Percentiles rank a stretch among this genome's conserved stretches.
These are phyloP conservation scores for Termitomyces sp. DNA, from an alignment of 768 basidiomycete species.

Conservation along the genomic window DNA sequence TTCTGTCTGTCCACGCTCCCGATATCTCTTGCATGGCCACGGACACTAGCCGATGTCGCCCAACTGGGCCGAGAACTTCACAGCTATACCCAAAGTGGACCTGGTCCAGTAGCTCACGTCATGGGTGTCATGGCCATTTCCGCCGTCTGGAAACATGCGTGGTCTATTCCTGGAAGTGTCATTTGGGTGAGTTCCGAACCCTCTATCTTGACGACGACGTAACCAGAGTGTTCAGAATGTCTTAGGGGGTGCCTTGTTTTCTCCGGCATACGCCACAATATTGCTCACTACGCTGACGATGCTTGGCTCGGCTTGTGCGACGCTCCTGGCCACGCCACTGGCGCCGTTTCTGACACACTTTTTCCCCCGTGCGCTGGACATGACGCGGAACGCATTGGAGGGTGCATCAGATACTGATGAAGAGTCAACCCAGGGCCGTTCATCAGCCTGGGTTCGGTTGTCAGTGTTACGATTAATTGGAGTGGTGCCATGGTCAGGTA, in stretches of 20 bases:
- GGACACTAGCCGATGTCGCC: conserved; percentile 69
- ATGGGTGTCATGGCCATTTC: conserved; percentile 77
- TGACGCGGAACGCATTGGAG: conserved; percentile 79
- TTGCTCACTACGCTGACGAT: conserved; percentile 84
- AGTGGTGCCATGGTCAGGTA: conserved; percentile 94
- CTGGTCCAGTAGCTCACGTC: conserved; percentile 65
- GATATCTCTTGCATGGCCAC: conserved; percentile 73
- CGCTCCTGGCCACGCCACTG: conserved; percentile 75
- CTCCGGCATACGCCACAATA: conserved; percentile 75
- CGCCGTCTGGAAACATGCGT: conserved; percentile 94
- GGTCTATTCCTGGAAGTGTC: conserved; percentile 94
- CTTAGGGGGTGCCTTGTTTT: conserved; percentile 81
- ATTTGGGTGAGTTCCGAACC: conserved; percentile 60
- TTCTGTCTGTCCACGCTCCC: conserved; percentile 77
- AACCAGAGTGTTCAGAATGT: conserved; percentile 59
- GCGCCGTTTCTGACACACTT: conserved; percentile 77
- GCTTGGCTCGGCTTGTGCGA: conserved; percentile 78
- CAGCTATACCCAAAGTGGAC: conserved; percentile 70
- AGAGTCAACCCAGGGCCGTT: conserved; percentile 30
- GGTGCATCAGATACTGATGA: conserved; percentile 48
- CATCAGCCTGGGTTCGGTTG: conserved; percentile 76
- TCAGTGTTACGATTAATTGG: conserved; percentile 87
- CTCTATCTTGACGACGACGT: conserved; percentile 3
- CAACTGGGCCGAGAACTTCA: conserved; percentile 72
- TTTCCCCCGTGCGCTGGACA: conserved; percentile 80